phyloP scores from a whole-genome alignment of 306 rosid genomes.

The Cajanus cajan region DNA sequence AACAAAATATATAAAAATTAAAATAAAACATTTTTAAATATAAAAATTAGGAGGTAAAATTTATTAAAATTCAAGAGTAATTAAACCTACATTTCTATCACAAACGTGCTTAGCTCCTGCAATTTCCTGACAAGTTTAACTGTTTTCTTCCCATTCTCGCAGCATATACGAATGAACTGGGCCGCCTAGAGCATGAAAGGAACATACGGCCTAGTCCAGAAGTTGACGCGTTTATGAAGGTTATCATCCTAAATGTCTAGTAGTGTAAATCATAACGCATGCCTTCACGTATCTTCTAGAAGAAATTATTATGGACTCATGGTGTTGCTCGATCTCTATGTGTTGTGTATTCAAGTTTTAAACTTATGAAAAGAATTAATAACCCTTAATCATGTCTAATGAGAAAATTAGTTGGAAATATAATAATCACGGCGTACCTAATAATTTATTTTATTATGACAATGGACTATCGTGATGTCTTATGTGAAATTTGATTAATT shows the following conservation, averaged over 20 bases:
- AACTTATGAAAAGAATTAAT: no score
- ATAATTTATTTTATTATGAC: no score
- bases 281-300: neutral
- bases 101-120: neutral
- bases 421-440: no score
- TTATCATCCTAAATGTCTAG: slow-evolving; percentile 24
- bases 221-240: slow-evolving; percentile 94
- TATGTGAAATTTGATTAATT: slow-evolving; percentile 25
- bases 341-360: no score
- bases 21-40: no score
- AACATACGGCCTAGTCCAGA: slow-evolving; percentile 74
- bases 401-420: no score
- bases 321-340: no score
- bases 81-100: neutral
- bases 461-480: neutral
- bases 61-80: no score
- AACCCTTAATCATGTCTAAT: no score
- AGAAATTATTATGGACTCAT: no score
- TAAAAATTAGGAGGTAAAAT: no score
- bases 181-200: slow-evolving; percentile 54
- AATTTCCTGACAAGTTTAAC: slow-evolving; percentile 2
- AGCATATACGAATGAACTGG: slow-evolving; percentile 54
- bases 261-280: neutral
- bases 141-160: neutral
- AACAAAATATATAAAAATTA: no score